phyloP scores from a whole-genome alignment of 805 yeast genomes.

The Grigorovia transvaalensis region DNA sequence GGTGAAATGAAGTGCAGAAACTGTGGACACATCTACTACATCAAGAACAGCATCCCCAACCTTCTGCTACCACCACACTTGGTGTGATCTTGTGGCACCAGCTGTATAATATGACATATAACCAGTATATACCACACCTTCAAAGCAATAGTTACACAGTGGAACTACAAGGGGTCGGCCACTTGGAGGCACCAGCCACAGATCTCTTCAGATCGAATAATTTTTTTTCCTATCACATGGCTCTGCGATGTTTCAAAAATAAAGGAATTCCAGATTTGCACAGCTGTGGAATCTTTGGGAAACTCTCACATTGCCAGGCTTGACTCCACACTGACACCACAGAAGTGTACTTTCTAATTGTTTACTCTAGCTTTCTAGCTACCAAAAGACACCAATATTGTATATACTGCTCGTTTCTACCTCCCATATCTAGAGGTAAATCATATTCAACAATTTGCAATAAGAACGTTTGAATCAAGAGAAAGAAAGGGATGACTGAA shows the following conservation, averaged over 20 bases:
- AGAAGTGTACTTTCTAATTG: no score
- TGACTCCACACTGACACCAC: no score
- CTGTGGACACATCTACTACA: constrained; percentile 80
- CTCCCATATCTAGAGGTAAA: neutral
- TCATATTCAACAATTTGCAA: neutral
- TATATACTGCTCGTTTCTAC: no score
- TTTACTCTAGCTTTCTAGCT: no score
- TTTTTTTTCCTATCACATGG: neutral
- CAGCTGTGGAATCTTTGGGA: no score
- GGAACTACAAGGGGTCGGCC: no score
- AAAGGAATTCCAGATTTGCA: neutral
- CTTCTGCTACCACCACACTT: constrained; percentile 90
- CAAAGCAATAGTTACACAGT: neutral
- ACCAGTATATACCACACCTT: neutral
- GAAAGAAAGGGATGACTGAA: neutral
- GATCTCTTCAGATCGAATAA: neutral
- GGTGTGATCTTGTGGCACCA: constrained; percentile 30
- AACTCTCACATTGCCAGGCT: no score
- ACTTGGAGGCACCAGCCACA: no score
- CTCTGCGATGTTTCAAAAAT: neutral
- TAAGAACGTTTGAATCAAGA: no score
- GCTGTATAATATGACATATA: neutral
- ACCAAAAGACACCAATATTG: no score
- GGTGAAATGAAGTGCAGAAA: constrained; percentile 84
- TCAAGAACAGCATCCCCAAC: constrained; percentile 90